These are phyloP conservation scores for Stachybotrys chlorohalonatus DNA, from an alignment of 2,329 filamentous ascomycete genomes.

Conservation along the genomic window DNA sequence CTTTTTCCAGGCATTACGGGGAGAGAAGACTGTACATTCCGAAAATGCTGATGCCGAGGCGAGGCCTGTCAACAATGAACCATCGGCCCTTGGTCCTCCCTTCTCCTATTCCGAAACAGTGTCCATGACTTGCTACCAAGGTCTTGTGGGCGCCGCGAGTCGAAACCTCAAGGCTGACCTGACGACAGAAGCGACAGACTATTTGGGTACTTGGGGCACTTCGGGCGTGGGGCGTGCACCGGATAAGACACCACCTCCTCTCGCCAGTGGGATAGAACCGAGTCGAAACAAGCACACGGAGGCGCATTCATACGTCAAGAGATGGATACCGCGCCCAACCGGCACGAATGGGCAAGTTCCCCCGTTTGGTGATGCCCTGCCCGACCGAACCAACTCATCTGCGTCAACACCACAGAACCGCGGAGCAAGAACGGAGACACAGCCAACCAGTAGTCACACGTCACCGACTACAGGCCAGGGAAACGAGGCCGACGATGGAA, in stretches of 20 bases:
- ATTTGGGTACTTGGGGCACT: not conserved
- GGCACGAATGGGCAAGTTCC: not conserved
- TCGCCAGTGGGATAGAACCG: not conserved
- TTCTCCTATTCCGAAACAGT: not conserved
- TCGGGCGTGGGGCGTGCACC: too few relatives aligned
- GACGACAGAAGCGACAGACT: not conserved
- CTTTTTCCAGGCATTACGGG: not conserved
- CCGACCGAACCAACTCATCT: slow-evolving; percentile 23
- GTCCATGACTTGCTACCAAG: not conserved
- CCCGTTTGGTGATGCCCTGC: slow-evolving; percentile 7
- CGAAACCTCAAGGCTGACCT: not conserved
- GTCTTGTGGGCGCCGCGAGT: not conserved
- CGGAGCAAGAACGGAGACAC: slow-evolving; percentile 9
- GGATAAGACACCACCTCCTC: not conserved
- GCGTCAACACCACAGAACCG: slow-evolving; percentile 19
- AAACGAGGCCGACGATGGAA: slow-evolving; percentile 26
- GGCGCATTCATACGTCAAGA: not conserved
- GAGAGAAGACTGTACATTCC: not conserved
- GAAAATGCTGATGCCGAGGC: not conserved
- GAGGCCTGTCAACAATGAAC: not conserved
- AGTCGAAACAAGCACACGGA: not conserved
- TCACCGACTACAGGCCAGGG: slow-evolving; percentile 21
- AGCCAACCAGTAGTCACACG: slow-evolving; percentile 19
- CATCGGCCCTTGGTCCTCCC: not conserved
- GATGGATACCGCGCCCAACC: not conserved